A percentile compares a stretch with the other conserved stretches of the same genome.
Evolutionary conservation across 1,284 basidiomycete species (phyloP).

Genomic region (Caloboletus firmus): DNA sequence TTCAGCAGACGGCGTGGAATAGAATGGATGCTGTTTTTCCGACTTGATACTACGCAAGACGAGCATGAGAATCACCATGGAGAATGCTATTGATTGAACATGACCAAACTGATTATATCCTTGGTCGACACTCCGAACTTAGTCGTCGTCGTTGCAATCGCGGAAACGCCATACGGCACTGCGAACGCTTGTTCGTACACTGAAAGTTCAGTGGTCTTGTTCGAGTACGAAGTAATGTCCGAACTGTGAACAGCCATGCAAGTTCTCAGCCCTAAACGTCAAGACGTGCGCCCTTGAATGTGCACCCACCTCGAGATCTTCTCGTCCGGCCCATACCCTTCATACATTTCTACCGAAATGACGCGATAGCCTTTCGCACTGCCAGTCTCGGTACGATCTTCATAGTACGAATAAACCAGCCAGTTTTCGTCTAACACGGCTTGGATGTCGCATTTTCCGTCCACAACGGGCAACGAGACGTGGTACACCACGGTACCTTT

Average conservation of each 20-base stretch:
- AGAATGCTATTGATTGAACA: background rate
- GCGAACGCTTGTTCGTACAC: slow-evolving; percentile 72
- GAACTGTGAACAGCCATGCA: slow-evolving; percentile 46
- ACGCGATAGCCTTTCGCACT: slow-evolving; percentile 67
- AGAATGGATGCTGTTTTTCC: slow-evolving; percentile 71
- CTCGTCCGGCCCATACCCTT: slow-evolving; percentile 63
- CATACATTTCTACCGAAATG: slow-evolving; percentile 86
- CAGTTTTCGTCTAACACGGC: slow-evolving; percentile 86
- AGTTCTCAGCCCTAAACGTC: background rate
- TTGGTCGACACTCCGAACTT: slow-evolving; percentile 88
- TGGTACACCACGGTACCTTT: slow-evolving; percentile 79
- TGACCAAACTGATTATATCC: slow-evolving; percentile 76
- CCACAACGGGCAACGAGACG: slow-evolving; percentile 48
- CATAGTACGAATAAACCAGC: slow-evolving; percentile 86
- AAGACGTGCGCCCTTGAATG: background rate
- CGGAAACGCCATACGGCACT: slow-evolving; percentile 66
- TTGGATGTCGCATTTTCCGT: slow-evolving; percentile 61
- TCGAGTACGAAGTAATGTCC: slow-evolving; percentile 69
- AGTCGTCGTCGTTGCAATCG: slow-evolving; percentile 75
- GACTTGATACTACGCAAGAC: slow-evolving; percentile 64
- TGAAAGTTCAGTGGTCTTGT: slow-evolving; percentile 51
- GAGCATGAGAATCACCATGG: background rate
- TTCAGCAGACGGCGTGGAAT: slow-evolving; percentile 79
- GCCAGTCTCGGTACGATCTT: slow-evolving; percentile 51
- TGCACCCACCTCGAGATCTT: slow-evolving; percentile 64